Evolutionary conservation across 73 alveolate genomes (phyloP).

Genomic region (Durusdinium trenchii): DNA sequence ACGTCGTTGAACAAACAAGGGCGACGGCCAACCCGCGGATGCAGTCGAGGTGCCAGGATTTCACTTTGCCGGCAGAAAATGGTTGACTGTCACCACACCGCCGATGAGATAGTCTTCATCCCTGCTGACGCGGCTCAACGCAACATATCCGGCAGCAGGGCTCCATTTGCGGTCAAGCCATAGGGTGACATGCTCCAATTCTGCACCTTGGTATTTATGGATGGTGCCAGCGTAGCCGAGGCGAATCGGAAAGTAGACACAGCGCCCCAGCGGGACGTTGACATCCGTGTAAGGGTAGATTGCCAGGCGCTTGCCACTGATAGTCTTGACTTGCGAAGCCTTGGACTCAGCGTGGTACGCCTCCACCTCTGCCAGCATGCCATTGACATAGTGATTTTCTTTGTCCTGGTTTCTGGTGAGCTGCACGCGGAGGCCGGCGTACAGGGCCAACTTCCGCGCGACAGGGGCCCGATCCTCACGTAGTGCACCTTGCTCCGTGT

Average conservation of each 20-base stretch:
- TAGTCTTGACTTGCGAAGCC: not conserved
- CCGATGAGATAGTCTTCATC: slow-evolving; percentile 48
- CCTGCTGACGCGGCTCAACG: slow-evolving; percentile 5
- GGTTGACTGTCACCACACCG: not conserved
- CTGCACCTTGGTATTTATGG: slow-evolving; percentile 44
- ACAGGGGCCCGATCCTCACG: not conserved
- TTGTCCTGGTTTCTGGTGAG: slow-evolving; percentile 21
- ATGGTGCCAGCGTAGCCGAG: slow-evolving; percentile 64
- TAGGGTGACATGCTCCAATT: slow-evolving; percentile 11
- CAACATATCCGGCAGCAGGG: slow-evolving; percentile 49
- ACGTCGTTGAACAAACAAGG: not conserved
- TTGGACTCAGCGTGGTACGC: not conserved
- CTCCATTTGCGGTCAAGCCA: slow-evolving; percentile 46
- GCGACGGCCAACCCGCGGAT: not conserved
- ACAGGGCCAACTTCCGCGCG: not conserved
- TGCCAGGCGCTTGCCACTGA: slow-evolving; percentile 21
- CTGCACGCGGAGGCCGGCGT: slow-evolving; percentile 18
- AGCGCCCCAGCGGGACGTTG: slow-evolving; percentile 2
- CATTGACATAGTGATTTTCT: slow-evolving; percentile 49
- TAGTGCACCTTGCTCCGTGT: not conserved
- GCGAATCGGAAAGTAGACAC: slow-evolving; percentile 32
- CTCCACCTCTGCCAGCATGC: slow-evolving; percentile 29
- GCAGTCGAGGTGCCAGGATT: not conserved
- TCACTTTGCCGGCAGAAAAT: slow-evolving; percentile 43
- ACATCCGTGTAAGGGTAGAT: slow-evolving; percentile 7